Conservation (phyloP, 352 stramenopile genomes). For the Saprolegnia diclina region DNA sequence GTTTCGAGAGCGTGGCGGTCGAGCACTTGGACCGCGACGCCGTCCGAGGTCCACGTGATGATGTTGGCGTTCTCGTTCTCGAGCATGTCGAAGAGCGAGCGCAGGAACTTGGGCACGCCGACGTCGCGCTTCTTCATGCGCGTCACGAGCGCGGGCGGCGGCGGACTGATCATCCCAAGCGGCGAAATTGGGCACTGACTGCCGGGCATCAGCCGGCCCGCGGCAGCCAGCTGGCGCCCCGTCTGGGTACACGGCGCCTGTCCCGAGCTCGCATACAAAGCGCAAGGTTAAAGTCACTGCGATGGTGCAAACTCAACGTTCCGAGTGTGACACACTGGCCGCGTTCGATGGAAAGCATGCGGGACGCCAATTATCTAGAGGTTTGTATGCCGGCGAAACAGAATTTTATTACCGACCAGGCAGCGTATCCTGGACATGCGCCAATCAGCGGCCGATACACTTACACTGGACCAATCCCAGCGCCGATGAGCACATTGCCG, state of each 20-base stretch:
- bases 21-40: constrained; percentile 63
- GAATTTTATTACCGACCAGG: not conserved
- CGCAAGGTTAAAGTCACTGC: no score
- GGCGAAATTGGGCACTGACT: constrained; percentile 11
- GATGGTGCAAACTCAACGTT: no score
- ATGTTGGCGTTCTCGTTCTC: constrained; percentile 62
- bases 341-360: no score
- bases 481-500: not conserved
- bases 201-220: not conserved
- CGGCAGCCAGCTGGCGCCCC: not conserved
- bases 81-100: constrained; percentile 70
- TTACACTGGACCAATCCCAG: not conserved
- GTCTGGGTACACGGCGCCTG: no score
- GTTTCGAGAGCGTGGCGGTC: constrained; percentile 50
- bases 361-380: not conserved
- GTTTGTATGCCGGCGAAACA: not conserved
- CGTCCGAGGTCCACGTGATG: constrained; percentile 64
- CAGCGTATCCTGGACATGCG: not conserved
- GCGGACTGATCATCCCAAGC: constrained; percentile 7
- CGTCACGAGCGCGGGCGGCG: constrained; percentile 3
- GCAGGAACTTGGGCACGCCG: constrained; percentile 74
- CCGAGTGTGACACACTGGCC: not conserved
- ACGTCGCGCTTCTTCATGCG: constrained; percentile 26
- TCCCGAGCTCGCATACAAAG: no score
- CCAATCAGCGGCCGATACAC: not conserved